phyloP scores from a whole-genome alignment of 768 basidiomycete genomes.

The Boletales sp. region DNA sequence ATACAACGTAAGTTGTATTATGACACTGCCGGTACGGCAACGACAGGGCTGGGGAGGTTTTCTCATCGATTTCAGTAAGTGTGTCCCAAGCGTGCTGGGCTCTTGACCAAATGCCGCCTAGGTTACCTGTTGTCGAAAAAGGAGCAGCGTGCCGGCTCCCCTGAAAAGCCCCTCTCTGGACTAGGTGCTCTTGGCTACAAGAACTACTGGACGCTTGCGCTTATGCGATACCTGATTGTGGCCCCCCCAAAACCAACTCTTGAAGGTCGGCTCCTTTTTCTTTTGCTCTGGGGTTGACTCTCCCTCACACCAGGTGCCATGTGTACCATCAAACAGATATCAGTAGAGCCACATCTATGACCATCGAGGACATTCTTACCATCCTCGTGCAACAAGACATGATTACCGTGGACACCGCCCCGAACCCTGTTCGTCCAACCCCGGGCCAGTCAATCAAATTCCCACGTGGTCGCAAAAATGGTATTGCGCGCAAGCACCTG shows the following conservation, averaged over 20 bases:
- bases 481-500: conserved; percentile 59
- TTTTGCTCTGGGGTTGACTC: conserved; percentile 9
- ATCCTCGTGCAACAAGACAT: conserved; percentile 72
- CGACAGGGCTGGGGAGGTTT: conserved; percentile 95
- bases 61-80: conserved; percentile 92
- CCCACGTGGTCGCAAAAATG: conserved; percentile 62
- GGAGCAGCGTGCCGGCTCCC: conserved; percentile 85
- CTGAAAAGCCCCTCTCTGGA: conserved; percentile 92
- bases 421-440: conserved; percentile 55
- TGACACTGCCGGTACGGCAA: conserved; percentile 95
- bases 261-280: conserved; percentile 57
- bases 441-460: conserved; percentile 80
- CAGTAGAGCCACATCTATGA: conserved; percentile 83
- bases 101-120: conserved; percentile 29
- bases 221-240: conserved; percentile 74
- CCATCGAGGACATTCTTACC: conserved; percentile 78
- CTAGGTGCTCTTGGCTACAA: conserved; percentile 93
- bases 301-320: conserved; percentile 17
- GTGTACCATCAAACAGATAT: conserved; percentile 55
- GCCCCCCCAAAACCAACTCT: conserved; percentile 60
- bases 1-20: conserved; percentile 98
- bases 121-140: conserved; percentile 97
- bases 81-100: conserved; percentile 2
- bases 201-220: conserved; percentile 88
- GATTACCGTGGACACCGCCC: conserved; percentile 53